A percentile compares a stretch with the other conserved stretches of the same genome.
These are phyloP conservation scores for Alternaria metachromatica DNA, from an alignment of 2,329 filamentous ascomycete genomes.

Conservation along the genomic window DNA sequence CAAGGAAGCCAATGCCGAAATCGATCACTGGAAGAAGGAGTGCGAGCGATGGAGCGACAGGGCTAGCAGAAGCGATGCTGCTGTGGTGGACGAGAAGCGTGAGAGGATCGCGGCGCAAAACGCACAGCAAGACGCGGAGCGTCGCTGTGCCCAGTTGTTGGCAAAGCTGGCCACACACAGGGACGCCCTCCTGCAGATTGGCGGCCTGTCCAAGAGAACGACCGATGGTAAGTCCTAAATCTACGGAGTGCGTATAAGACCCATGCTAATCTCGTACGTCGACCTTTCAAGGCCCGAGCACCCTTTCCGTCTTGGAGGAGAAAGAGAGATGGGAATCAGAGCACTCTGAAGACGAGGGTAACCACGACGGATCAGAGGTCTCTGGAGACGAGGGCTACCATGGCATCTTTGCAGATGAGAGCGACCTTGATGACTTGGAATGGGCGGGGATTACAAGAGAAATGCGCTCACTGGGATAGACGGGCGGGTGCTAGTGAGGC, in stretches of 20 bases:
- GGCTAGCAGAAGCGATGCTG: neutral
- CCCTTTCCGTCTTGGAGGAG: neutral
- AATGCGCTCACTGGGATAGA: neutral
- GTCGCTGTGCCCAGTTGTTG: neutral
- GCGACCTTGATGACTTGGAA: neutral
- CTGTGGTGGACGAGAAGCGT: neutral
- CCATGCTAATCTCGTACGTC: neutral
- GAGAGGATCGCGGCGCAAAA: neutral
- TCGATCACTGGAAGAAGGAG: neutral
- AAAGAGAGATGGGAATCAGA: neutral
- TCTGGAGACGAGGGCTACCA: neutral
- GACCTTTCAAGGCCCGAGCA: neutral
- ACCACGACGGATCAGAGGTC: neutral
- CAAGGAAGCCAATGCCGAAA: neutral
- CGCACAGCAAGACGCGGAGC: neutral
- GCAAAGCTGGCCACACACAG: neutral
- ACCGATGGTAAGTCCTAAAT: neutral
- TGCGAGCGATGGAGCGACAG: neutral
- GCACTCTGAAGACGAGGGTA: neutral
- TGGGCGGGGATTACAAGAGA: neutral
- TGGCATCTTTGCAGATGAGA: neutral
- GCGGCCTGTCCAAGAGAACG: neutral
- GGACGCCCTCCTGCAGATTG: neutral
- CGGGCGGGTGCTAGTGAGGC: neutral
- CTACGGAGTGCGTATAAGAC: neutral